A percentile compares a stretch with the other conserved stretches of the same genome.
Conservation (phyloP, 495 filamentous ascomycete species). For the Bryoglossum gracile region DNA sequence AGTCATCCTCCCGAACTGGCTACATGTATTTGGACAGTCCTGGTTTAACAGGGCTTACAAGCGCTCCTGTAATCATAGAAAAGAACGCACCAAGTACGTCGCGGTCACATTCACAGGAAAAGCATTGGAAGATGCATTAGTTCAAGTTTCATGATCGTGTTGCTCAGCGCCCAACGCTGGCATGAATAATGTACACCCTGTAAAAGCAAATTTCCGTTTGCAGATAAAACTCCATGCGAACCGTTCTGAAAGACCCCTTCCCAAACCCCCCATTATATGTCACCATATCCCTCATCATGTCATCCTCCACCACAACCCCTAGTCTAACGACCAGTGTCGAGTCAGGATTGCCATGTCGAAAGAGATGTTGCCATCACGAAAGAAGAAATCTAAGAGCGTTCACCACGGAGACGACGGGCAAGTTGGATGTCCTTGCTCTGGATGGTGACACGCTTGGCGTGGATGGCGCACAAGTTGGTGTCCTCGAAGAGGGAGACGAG, state of each 20-base stretch:
- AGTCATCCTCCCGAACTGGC: too few relatives aligned
- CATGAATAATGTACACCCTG: conserved; percentile 23
- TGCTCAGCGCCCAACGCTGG: conserved; percentile 22
- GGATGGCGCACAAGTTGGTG: conserved; percentile 99
- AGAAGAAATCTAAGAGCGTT: conserved; percentile 44
- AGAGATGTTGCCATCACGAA: not conserved
- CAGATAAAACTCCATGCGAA: conserved; percentile 20
- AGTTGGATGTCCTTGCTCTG: conserved; percentile 38
- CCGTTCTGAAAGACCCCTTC: conserved; percentile 7
- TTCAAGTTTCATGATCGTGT: conserved; percentile 19
- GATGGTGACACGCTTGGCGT: conserved; percentile 99
- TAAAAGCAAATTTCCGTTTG: conserved; percentile 8
- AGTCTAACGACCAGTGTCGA: not conserved
- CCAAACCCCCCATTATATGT: conserved; percentile 21
- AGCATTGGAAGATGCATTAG: too few relatives aligned
- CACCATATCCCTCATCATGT: conserved; percentile 7
- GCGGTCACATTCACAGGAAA: too few relatives aligned
- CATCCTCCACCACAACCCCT: not conserved
- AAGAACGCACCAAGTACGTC: too few relatives aligned
- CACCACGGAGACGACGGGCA: conserved; percentile 81
- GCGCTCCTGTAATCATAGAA: too few relatives aligned
- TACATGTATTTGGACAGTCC: too few relatives aligned
- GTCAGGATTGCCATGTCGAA: conserved; percentile 10
- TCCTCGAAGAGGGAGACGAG: conserved; percentile 99
- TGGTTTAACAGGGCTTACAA: too few relatives aligned